Evolutionary conservation across 2,329 filamentous ascomycete species (phyloP), one percentile per base, ranked within the genome.

Genomic region (Xylariomycetidae sp.): DNA sequence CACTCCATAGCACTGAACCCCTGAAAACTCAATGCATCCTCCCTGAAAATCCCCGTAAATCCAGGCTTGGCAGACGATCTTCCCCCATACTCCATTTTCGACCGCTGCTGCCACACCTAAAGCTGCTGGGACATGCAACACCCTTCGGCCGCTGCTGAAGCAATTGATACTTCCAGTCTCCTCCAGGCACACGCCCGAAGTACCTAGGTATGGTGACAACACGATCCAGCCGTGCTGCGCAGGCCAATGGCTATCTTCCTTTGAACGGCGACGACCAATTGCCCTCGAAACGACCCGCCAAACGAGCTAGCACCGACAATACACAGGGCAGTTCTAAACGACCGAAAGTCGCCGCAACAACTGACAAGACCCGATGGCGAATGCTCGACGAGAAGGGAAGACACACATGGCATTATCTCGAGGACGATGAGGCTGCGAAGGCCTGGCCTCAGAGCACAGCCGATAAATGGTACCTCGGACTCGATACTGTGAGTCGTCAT

Each of bases 351-450:
- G 62, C 61, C 28, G 63, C 69, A 25, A 78, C 74, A 53, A 96
- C 88, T 4, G 90, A 98, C 61, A 77, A 77, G 45, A 74, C 78
- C 6, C 73, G 85, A 60, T 98, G 92, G 92, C 77, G 92, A 41
- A 64, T 97, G 56, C 74, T 79, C 41, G 83, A 94, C 53, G 86
- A 94, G 39, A 74, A 77, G 32, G 90, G 92, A 30, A 74, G 85
- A 35, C 88, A 96, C 51, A 95, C 87, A 31, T 98, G 92, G 92
- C 85, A 92, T 52, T 98, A 97, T 56, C 67, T 98, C 3, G 76
- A 77, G 8, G 82, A 92, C 34, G 73, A 80, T 16, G 72, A 86
- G 38, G 80, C 85, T 35, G 63, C 72, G 6, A 69, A 84, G 48
- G 65, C 76, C 37, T 96, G 90, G 89, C 88, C 90, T 5, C 89